phyloP scores from a whole-genome alignment of 192 early-diverging fungal species.

The Coemansia aciculifera region DNA sequence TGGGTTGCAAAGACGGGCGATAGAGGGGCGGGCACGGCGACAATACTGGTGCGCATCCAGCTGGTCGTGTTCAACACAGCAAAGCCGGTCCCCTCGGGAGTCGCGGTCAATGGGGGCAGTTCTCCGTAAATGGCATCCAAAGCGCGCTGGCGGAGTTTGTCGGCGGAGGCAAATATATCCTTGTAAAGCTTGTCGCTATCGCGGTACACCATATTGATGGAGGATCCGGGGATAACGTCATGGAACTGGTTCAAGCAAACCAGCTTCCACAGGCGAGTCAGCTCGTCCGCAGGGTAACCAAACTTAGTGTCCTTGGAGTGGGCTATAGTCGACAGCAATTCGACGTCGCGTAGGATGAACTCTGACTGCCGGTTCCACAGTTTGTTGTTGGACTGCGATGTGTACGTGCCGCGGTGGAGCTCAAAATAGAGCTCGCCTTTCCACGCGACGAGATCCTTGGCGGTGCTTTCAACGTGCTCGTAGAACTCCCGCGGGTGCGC shows the following conservation, averaged over 20 bases:
- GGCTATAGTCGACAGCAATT: slow-evolving; percentile 66
- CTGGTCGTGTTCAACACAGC: slow-evolving; percentile 63
- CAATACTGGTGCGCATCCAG: slow-evolving; percentile 66
- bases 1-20: background rate
- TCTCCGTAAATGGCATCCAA: slow-evolving; percentile 44
- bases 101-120: background rate
- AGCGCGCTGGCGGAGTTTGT: slow-evolving; percentile 47
- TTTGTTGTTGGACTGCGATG: slow-evolving; percentile 83
- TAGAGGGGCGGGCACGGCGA: slow-evolving; percentile 59
- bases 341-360: slow-evolving; percentile 79
- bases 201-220: slow-evolving; percentile 86
- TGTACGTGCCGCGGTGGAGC: slow-evolving; percentile 97
- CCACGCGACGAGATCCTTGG: slow-evolving; percentile 76
- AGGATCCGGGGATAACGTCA: slow-evolving; percentile 89
- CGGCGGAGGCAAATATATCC: slow-evolving; percentile 35
- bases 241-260: slow-evolving; percentile 96
- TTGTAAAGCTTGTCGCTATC: slow-evolving; percentile 68
- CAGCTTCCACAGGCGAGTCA: slow-evolving; percentile 86
- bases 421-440: slow-evolving; percentile 98
- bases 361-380: slow-evolving; percentile 82
- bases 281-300: slow-evolving; percentile 70
- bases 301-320: slow-evolving; percentile 19
- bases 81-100: slow-evolving; percentile 15
- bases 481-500: slow-evolving; percentile 83
- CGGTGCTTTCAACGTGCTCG: slow-evolving; percentile 67